Conservation (phyloP, 2,329 filamentous ascomycete genomes). For the Mollisiaceae sp. region DNA sequence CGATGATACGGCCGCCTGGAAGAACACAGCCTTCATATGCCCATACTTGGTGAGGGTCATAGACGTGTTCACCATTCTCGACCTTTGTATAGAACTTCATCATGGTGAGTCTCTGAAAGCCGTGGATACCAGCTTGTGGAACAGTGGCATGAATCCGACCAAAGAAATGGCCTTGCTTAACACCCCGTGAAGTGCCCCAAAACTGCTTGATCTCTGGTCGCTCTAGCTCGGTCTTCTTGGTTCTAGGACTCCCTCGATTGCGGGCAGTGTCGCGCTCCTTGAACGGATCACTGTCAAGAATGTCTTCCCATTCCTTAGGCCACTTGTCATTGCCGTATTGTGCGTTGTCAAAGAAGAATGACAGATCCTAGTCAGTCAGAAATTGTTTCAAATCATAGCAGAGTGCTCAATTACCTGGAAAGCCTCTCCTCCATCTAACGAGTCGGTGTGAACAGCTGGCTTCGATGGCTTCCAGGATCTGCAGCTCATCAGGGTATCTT, state of each 20-base stretch:
- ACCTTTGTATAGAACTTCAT: conserved; percentile 52
- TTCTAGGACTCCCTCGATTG: conserved; percentile 10
- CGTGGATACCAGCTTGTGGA: conserved; percentile 53
- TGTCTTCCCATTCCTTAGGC: conserved; percentile 33
- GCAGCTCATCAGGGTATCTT: conserved; percentile 30
- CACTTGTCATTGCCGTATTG: conserved; percentile 29
- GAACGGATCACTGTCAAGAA: conserved; percentile 36
- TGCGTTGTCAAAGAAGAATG: conserved; percentile 37
- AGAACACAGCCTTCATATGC: conserved; percentile 54
- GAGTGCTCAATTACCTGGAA: conserved; percentile 33
- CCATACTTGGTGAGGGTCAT: conserved; percentile 43
- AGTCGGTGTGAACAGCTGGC: conserved; percentile 27
- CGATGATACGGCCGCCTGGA: conserved; percentile 52
- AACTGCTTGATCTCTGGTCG: conserved; percentile 36
- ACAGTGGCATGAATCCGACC: conserved; percentile 58
- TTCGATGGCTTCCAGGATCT: conserved; percentile 21
- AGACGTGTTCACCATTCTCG: conserved; percentile 27
- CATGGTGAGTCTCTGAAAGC: conserved; percentile 59
- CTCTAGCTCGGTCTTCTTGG: conserved; percentile 1
- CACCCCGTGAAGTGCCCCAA: conserved; percentile 46
- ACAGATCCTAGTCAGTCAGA: conserved; percentile 33
- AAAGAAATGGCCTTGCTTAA: conserved; percentile 39
- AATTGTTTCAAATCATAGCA: not conserved
- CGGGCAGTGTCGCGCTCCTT: conserved; percentile 9
- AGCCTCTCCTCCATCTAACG: conserved; percentile 30